Base-by-base conservation (phyloP, 345 rosid genomes). In the Euclidium syriacum region DNA sequence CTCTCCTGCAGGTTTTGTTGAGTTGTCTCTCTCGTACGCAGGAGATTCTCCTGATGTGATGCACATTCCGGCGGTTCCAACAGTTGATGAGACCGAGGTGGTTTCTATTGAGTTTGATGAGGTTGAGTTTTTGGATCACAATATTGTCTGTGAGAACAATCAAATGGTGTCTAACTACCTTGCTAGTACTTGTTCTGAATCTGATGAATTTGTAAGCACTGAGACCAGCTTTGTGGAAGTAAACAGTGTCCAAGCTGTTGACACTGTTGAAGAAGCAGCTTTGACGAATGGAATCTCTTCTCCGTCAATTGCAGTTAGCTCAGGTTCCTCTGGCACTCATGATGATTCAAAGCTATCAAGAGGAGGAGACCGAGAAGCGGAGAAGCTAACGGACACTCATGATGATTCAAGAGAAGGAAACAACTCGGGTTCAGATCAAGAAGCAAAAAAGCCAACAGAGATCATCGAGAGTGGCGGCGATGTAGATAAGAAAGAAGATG, bases 1-100 rank as follows among this genome's bases (percentile, higher is more conserved):
- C 70, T 87, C 97, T 10, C 96, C 99, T 0, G 86, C 97, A 0
- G 99, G 99, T 58, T 95, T 87, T 65, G 91, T 95, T 24, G 85
- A 83, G 58, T 51, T 95, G 65, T 83, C 96, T 27, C 85, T 95
- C 20, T 71, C 83, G 0, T 95, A 95, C 19, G 64, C 20, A 4
- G 99, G 99, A 56, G 71, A 88, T 26, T 79, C 82, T 3, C 96
- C 99, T 0, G 98, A 92, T 19, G 83, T 94, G 42, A 84, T 90
- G 87, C 76, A 81, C 4, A 81, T 94, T 57, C 40, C 72, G 61
- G 65, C 62, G 12, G 18, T 65, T 63, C 83, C 50, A 50, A 29
- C 69, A 0, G 69, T 26, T 7, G 74, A 79, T 68, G 71, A 62
- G 47, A 61, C 79, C 0, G 83, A 82, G 65, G 65, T 82, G 35